Evolutionary conservation across 2,329 filamentous ascomycete species (phyloP).

Genomic region (Bipolaris sorokiniana): DNA sequence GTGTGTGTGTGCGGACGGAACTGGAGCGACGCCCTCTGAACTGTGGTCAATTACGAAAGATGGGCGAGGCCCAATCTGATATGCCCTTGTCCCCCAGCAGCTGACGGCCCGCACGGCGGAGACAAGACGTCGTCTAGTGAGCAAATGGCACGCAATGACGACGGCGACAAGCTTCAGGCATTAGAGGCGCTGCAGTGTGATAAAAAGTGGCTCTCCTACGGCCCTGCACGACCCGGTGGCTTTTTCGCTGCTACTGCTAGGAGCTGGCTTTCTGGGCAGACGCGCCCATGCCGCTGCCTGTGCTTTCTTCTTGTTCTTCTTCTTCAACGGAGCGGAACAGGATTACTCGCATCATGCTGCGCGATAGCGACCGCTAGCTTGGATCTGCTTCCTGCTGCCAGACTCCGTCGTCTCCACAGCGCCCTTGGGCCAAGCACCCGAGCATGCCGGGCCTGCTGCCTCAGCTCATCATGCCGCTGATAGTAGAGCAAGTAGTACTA

Average conservation of each 20-base stretch:
- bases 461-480: conserved; percentile 2
- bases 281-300: background rate
- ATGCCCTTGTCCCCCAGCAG: conserved; percentile 23
- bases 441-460: conserved; percentile 14
- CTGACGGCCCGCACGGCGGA: conserved; percentile 31
- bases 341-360: conserved; percentile 34
- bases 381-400: conserved; percentile 27
- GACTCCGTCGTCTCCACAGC: conserved; percentile 25
- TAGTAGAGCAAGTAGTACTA: no score
- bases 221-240: conserved; percentile 21
- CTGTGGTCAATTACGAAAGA: conserved; percentile 18
- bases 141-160: conserved; percentile 26
- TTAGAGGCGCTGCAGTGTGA: conserved; percentile 23
- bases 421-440: conserved; percentile 19
- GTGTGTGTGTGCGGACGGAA: background rate
- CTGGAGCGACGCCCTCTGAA: conserved; percentile 5
- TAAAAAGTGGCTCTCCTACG: conserved; percentile 15
- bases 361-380: conserved; percentile 34
- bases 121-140: conserved; percentile 22
- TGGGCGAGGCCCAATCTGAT: conserved; percentile 23
- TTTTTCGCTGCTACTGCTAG: conserved; percentile 10
- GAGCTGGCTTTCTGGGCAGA: background rate
- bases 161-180: conserved; percentile 19
- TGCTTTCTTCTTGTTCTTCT: background rate
- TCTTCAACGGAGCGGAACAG: conserved; percentile 16